Conservation (phyloP, 2,329 filamentous ascomycete species). For the Ascochyta rabiei region DNA sequence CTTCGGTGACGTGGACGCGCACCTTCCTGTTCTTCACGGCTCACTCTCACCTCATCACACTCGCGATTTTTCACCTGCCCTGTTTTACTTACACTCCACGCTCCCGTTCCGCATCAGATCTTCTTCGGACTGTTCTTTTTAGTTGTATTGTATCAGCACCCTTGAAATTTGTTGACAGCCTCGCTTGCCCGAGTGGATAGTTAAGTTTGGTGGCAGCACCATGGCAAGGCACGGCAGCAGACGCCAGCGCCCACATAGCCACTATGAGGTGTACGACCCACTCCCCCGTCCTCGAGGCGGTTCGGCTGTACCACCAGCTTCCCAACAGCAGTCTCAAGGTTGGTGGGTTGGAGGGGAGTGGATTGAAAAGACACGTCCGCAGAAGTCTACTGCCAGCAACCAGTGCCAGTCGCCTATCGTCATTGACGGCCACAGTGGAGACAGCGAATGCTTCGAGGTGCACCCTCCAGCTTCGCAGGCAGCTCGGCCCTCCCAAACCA, state of each 20-base stretch:
- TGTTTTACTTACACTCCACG: neutral
- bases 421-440: neutral
- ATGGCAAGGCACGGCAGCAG: neutral
- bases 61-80: neutral
- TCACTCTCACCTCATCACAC: conserved; percentile 1
- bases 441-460: conserved; percentile 8
- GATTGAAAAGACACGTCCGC: neutral
- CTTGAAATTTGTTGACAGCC: neutral
- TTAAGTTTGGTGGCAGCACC: neutral
- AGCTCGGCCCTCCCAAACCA: neutral
- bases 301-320: neutral
- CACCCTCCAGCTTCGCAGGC: neutral
- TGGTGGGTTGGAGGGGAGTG: conserved; percentile 9
- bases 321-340: neutral
- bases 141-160: too few species aligned
- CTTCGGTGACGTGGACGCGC: conserved; percentile 9
- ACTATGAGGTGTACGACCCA: neutral
- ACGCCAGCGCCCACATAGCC: neutral
- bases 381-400: neutral
- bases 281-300: neutral
- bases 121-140: too few species aligned
- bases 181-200: neutral
- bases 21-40: conserved; percentile 17
- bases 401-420: neutral
- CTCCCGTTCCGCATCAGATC: too few species aligned